These are phyloP conservation scores for Populus hybrid DNA, from an alignment of 441 rosid species.

Conservation along the genomic window DNA sequence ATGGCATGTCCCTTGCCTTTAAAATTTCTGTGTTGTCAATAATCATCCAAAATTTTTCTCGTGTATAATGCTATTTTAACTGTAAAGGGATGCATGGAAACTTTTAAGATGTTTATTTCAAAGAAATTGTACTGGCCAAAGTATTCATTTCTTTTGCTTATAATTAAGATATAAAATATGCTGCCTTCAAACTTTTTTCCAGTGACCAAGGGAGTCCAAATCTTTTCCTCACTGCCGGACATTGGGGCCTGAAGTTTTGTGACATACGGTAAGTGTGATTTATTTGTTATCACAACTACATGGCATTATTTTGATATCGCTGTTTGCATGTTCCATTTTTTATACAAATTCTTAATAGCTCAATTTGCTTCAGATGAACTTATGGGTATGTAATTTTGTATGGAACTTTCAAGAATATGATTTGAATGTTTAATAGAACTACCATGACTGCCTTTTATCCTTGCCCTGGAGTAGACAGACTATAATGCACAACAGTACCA, in stretches of 20 bases:
- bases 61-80: background rate
- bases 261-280: constrained; percentile 63
- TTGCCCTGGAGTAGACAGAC: background rate
- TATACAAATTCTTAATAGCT: background rate
- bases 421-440: background rate
- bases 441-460: background rate
- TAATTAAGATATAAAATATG: constrained; percentile 15
- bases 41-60: background rate
- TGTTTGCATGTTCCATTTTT: background rate
- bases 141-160: background rate
- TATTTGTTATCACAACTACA: constrained; percentile 1
- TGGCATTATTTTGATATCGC: background rate
- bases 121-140: background rate
- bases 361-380: background rate
- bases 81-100: background rate
- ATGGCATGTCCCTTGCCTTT: background rate
- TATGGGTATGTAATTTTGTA: background rate
- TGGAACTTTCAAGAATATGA: background rate
- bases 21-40: constrained; percentile 1
- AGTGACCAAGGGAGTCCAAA: constrained; percentile 67
- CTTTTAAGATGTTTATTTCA: background rate
- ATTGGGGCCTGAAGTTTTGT: constrained; percentile 87
- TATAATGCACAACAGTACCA: background rate
- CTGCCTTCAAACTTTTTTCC: constrained; percentile 25
- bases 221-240: constrained; percentile 79